Evolutionary conservation across 2,329 filamentous ascomycete species (phyloP).

Genomic region (Talaromyces funiculosus): DNA sequence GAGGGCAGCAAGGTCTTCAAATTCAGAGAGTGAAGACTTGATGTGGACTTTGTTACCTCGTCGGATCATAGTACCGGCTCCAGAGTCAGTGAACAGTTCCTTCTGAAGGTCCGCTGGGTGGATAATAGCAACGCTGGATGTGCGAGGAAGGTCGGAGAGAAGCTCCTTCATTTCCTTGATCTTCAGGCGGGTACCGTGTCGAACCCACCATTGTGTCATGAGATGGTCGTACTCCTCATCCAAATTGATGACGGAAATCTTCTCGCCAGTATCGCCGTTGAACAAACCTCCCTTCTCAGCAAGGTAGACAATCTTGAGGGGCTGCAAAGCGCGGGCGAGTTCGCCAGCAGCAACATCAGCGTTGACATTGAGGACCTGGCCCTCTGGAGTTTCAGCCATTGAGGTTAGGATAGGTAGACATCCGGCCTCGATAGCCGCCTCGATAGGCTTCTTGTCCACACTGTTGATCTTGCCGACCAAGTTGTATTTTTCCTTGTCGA

Average conservation of each 20-base stretch:
- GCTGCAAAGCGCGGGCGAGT: slow-evolving; percentile 79
- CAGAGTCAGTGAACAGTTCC: slow-evolving; percentile 93
- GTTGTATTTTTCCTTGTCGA: slow-evolving; percentile 94
- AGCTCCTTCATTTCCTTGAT: slow-evolving; percentile 97
- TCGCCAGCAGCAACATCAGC: slow-evolving; percentile 95
- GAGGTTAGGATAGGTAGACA: slow-evolving; percentile 92
- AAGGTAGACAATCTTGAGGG: slow-evolving; percentile 96
- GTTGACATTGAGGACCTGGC: slow-evolving; percentile 93
- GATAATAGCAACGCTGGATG: slow-evolving; percentile 94
- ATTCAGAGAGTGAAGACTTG: slow-evolving; percentile 64
- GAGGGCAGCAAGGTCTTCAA: slow-evolving; percentile 68
- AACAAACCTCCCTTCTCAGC: slow-evolving; percentile 96
- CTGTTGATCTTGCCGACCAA: slow-evolving; percentile 92
- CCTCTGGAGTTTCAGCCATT: slow-evolving; percentile 89
- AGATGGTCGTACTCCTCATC: slow-evolving; percentile 92
- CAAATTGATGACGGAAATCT: slow-evolving; percentile 95
- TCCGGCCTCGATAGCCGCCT: slow-evolving; percentile 82
- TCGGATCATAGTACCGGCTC: slow-evolving; percentile 86
- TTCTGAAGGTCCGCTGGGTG: slow-evolving; percentile 94
- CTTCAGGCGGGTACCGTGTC: slow-evolving; percentile 90
- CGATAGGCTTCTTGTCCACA: slow-evolving; percentile 84
- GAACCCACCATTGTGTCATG: slow-evolving; percentile 92
- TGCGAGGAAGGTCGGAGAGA: slow-evolving; percentile 78
- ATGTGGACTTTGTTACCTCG: slow-evolving; percentile 84
- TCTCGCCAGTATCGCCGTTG: slow-evolving; percentile 86